These are phyloP conservation scores for Naumovozyma castellii DNA, from an alignment of 805 yeast genomes.

Conservation along the genomic window DNA sequence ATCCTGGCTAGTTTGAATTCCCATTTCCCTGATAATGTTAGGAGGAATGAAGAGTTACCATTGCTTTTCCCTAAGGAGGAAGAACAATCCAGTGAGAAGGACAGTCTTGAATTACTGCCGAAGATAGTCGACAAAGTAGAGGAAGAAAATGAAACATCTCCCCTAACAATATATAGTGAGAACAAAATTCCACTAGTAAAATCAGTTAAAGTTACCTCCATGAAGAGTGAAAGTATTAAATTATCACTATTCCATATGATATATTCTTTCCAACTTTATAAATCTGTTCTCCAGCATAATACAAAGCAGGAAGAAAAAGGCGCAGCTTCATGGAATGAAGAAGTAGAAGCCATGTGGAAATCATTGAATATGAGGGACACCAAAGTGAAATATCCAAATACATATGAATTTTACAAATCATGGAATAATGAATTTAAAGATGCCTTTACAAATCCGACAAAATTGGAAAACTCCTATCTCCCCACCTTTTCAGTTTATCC, in stretches of 20 bases:
- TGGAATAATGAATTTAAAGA: conserved; percentile 19
- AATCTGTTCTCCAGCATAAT: conserved; percentile 7
- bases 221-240: conserved; percentile 9
- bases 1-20: background rate
- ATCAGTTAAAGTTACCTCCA: conserved; percentile 6
- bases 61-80: background rate
- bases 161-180: conserved; percentile 4
- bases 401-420: conserved; percentile 13
- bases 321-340: conserved; percentile 12
- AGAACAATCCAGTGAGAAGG: no score
- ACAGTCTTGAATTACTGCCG: background rate
- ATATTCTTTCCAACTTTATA: conserved; percentile 21
- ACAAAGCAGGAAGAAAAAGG: conserved; percentile 1
- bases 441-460: conserved; percentile 6
- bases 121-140: background rate
- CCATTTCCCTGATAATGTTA: background rate
- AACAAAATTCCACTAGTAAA: conserved; percentile 3
- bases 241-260: conserved; percentile 23
- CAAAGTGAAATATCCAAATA: conserved; percentile 1
- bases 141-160: conserved; percentile 1
- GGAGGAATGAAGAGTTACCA: background rate
- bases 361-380: no score
- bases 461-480: conserved; percentile 17
- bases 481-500: conserved; percentile 25
- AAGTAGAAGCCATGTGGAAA: conserved; percentile 5